Conservation (phyloP, 2,329 filamentous ascomycete species). For the Talaromyces pinophilus region DNA sequence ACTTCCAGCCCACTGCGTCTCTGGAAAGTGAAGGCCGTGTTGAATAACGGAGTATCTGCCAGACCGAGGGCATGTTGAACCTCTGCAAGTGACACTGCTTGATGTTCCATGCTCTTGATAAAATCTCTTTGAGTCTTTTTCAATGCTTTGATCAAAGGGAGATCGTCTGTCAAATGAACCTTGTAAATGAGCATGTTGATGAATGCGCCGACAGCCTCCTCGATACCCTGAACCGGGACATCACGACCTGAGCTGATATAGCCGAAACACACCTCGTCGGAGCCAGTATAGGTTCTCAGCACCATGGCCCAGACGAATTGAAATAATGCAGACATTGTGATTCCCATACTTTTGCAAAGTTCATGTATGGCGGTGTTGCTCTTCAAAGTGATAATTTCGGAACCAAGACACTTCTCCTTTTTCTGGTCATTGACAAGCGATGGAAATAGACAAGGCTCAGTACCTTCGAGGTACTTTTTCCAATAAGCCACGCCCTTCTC, state of each 20-base stretch:
- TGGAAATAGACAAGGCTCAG: slow-evolving; percentile 53
- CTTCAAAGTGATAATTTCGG: slow-evolving; percentile 27
- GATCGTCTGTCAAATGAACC: slow-evolving; percentile 31
- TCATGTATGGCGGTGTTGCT: slow-evolving; percentile 29
- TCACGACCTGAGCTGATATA: slow-evolving; percentile 43
- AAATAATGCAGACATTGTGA: slow-evolving; percentile 33
- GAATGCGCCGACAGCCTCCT: slow-evolving; percentile 38
- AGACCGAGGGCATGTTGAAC: slow-evolving; percentile 33
- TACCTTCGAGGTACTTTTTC: slow-evolving; percentile 47
- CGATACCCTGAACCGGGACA: slow-evolving; percentile 38
- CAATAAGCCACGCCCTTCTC: slow-evolving; percentile 46
- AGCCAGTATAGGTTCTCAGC: slow-evolving; percentile 46
- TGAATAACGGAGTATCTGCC: slow-evolving; percentile 32
- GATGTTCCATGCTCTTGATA: slow-evolving; percentile 27
- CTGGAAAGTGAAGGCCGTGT: slow-evolving; percentile 35
- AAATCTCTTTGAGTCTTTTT: slow-evolving; percentile 28
- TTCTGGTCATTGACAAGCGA: slow-evolving; percentile 25
- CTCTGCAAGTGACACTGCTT: slow-evolving; percentile 27
- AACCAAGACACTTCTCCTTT: slow-evolving; percentile 18
- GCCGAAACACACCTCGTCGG: slow-evolving; percentile 50
- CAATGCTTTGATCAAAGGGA: slow-evolving; percentile 28
- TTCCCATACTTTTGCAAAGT: slow-evolving; percentile 28
- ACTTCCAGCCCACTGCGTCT: slow-evolving; percentile 16
- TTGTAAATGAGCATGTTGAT: slow-evolving; percentile 31
- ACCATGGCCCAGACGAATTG: slow-evolving; percentile 50